phyloP scores from a whole-genome alignment of 2,329 filamentous ascomycete genomes.

The Alternaria triticimaculans region DNA sequence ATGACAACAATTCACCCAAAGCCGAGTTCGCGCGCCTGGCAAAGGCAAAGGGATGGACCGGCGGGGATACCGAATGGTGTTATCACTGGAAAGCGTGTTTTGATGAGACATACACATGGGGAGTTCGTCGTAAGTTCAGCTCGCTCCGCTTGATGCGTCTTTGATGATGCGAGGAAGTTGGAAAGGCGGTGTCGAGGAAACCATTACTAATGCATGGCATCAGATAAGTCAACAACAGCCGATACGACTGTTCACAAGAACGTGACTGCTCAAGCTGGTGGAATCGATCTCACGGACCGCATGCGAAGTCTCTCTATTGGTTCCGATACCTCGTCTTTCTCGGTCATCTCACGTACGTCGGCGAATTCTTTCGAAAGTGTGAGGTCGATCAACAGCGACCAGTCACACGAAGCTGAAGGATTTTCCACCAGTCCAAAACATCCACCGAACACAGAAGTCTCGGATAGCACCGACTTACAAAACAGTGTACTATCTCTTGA shows the following conservation, averaged over 20 bases:
- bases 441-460: not conserved
- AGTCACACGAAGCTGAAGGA: not conserved
- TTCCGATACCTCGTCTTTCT: conserved; percentile 25
- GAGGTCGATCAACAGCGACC: conserved; percentile 8
- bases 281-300: not conserved
- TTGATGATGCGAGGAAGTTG: not conserved
- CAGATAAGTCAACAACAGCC: conserved; percentile 1
- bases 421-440: not conserved
- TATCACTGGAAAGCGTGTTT: conserved; percentile 26
- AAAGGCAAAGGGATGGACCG: conserved; percentile 25
- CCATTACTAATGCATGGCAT: not conserved
- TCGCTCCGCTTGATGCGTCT: not conserved
- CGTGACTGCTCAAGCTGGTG: not conserved
- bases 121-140: conserved; percentile 11
- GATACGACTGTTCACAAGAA: not conserved
- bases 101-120: conserved; percentile 18
- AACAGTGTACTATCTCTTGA: not conserved
- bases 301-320: conserved; percentile 21
- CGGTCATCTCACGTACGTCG: conserved; percentile 20
- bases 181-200: not conserved
- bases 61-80: conserved; percentile 22
- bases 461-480: not conserved
- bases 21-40: conserved; percentile 34
- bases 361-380: conserved; percentile 18
- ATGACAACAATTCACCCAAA: conserved; percentile 16